Evolutionary conservation across 768 basidiomycete genomes (phyloP).

Genomic region (Auricularia heimuer): DNA sequence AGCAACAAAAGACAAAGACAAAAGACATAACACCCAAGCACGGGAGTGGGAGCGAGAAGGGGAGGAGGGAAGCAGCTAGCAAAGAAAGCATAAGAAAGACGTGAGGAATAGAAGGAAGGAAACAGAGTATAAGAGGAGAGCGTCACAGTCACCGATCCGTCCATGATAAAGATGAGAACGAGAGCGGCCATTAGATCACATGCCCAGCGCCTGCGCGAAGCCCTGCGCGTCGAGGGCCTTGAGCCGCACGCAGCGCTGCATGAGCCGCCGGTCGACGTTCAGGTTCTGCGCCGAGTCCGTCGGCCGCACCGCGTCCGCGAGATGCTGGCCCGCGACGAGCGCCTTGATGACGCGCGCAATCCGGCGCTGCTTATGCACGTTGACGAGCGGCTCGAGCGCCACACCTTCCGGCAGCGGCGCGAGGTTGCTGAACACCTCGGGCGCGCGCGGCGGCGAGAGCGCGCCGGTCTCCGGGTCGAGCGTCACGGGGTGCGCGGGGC

Average conservation of each 20-base stretch:
- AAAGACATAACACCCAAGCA: background rate
- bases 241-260: conserved; percentile 63
- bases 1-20: background rate
- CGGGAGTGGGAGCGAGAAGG: background rate
- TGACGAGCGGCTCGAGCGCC: conserved; percentile 77
- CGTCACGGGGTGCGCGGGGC: conserved; percentile 57
- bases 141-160: too few species aligned
- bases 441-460: conserved; percentile 61
- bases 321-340: conserved; percentile 73
- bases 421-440: conserved; percentile 69
- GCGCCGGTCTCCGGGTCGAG: conserved; percentile 52
- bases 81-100: too few species aligned
- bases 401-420: conserved; percentile 65
- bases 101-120: too few species aligned
- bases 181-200: background rate
- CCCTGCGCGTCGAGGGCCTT: conserved; percentile 44
- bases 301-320: conserved; percentile 37
- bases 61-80: too few species aligned
- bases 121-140: too few species aligned
- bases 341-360: conserved; percentile 75
- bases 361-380: conserved; percentile 79
- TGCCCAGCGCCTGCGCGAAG: background rate
- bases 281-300: conserved; percentile 41
- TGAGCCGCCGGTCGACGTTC: conserved; percentile 62
- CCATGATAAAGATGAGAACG: too few species aligned